Base-by-base conservation (phyloP, 1,284 basidiomycete species). In the Trichosporon coremiiforme region DNA sequence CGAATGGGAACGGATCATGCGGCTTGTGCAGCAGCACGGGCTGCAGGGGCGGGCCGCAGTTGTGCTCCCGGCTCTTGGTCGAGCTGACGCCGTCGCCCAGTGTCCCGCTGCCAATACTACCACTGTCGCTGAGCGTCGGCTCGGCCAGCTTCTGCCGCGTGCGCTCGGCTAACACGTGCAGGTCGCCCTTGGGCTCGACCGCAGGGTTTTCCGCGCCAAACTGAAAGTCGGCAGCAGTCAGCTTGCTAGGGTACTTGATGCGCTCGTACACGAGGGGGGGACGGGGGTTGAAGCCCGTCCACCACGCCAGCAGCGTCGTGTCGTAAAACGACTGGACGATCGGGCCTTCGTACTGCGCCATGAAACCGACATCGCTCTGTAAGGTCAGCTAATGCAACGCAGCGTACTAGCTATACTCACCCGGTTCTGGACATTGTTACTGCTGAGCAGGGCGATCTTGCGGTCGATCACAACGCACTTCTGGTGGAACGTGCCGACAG, bases 401-500 rank as follows among this genome's bases (percentile, higher is more conserved):
- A 8, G 15, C 8, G 9, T 2, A 7, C 41, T 15, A 35, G 45
- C 17, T 8, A 22, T 2, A 60, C 66, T 31, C 62, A 68, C 69
- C 55, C 41, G 47, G 69, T 83, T 79, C 78, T 90, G 90, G 65
- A 91, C 89, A 71, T 91, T 91, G 81, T 90, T 90, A 50, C 70
- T 71, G 57, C 69, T 70, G 35, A 73, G 66, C n/a, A 90, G 81
- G 0, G 89, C 90, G 15, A 90, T 82, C 72, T 86, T 87, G 15
- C 90, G 85, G 77, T 92, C 90, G 13, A 91, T 87, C 66, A 91
- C 85, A 81, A 91, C 85, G 68, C 89, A 90, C 79, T 92, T 91
- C 63, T 89, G 87, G 76, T 92, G 91, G 83, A 91, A 92, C 0
- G 78, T 78, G 33, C 79, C 79, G n/a, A 80, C 79, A 1, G 78